A percentile compares a stretch with the other conserved stretches of the same genome.
These are phyloP conservation scores for Acidiella bohemica DNA, from an alignment of 495 filamentous ascomycete genomes.

Conservation along the genomic window DNA sequence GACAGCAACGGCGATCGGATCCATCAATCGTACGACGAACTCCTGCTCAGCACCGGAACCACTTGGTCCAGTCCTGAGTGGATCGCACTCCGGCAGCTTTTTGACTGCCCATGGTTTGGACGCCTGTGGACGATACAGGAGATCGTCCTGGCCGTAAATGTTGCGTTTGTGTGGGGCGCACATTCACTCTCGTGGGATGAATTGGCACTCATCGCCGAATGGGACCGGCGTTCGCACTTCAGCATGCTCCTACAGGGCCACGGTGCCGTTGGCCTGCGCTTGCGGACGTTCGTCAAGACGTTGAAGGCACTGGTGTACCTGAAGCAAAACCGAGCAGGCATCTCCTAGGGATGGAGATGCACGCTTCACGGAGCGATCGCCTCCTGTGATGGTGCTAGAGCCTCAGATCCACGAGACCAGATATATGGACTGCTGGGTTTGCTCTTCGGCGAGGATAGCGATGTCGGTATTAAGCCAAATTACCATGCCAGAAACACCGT, in stretches of 20 bases:
- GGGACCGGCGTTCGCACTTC: neutral
- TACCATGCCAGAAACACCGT: neutral
- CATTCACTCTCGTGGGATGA: neutral
- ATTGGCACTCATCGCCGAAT: neutral
- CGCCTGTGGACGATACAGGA: constrained; percentile 24
- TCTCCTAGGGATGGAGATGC: neutral
- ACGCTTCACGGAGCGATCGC: neutral
- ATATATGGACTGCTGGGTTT: constrained; percentile 4
- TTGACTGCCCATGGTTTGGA: constrained; percentile 20
- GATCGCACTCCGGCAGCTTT: neutral
- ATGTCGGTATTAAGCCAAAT: neutral
- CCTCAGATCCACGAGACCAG: constrained; percentile 2
- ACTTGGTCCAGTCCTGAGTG: neutral
- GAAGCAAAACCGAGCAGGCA: neutral
- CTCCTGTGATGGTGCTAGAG: neutral
- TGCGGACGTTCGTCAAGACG: neutral
- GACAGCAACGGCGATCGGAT: neutral
- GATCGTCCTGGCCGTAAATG: constrained; percentile 1
- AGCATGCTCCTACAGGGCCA: neutral
- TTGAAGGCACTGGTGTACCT: neutral
- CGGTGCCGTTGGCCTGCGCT: too few relatives aligned
- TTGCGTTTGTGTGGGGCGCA: neutral
- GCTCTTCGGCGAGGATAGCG: neutral
- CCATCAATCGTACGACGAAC: neutral
- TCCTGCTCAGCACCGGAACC: neutral